A percentile compares a stretch with the other conserved stretches of the same genome.
These are phyloP conservation scores for Lipomyces mesembrius DNA, from an alignment of 805 yeast genomes.

Conservation along the genomic window DNA sequence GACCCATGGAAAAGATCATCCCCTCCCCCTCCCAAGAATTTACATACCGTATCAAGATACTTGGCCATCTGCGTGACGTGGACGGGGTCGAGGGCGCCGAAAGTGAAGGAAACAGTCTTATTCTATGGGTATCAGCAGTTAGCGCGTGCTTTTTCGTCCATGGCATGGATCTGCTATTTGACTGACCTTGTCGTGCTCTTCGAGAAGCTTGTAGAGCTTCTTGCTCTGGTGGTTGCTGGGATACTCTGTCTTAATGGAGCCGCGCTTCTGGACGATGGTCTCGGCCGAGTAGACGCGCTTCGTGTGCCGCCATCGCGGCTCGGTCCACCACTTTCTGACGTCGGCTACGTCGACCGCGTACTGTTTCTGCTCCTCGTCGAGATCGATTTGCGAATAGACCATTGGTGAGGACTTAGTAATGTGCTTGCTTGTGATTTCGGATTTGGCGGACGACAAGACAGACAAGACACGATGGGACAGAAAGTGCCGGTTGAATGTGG, in stretches of 20 bases:
- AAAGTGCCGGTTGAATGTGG: no score
- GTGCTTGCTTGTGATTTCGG: no score
- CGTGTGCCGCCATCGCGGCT: constrained; percentile 88
- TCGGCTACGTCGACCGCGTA: constrained; percentile 72
- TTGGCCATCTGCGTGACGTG: constrained; percentile 93
- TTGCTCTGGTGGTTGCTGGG: constrained; percentile 81
- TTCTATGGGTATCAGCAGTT: constrained; percentile 43
- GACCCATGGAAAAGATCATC: no score
- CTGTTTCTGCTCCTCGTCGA: constrained; percentile 64
- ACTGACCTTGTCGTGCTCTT: constrained; percentile 61
- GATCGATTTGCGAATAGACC: constrained; percentile 62
- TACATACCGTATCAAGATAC: constrained; percentile 29
- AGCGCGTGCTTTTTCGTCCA: no score
- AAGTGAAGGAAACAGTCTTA: constrained; percentile 81
- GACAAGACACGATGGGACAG: no score
- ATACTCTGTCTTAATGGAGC: constrained; percentile 67
- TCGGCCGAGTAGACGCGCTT: constrained; percentile 86
- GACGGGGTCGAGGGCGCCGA: constrained; percentile 95
- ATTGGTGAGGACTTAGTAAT: constrained; percentile 14
- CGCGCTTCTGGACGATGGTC: constrained; percentile 88
- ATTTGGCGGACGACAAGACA: no score
- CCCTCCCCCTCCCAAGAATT: no score
- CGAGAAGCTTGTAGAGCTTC: constrained; percentile 72
- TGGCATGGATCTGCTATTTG: no score
- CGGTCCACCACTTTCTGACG: constrained; percentile 87